Base-by-base conservation (phyloP, 768 basidiomycete genomes). In the Goffeauzyma gilvescens region DNA sequence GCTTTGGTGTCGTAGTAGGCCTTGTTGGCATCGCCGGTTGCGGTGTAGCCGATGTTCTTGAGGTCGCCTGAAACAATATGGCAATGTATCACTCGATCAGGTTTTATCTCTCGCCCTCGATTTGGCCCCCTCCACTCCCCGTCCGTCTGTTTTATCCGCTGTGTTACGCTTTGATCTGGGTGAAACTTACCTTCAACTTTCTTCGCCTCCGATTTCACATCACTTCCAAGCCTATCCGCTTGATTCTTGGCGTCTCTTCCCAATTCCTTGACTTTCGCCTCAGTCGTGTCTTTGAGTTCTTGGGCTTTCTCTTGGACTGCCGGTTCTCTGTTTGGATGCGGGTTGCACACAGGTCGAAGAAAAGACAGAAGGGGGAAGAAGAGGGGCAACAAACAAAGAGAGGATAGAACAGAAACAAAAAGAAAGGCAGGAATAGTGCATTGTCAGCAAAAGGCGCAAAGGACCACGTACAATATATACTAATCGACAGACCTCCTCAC, bases 1-100 rank as follows among this genome's bases (percentile, higher is more conserved):
- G 41, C 25, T 36, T 48, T 41, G 23, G 36, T 36, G 38, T 48
- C 46, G 38, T 41, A 41, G 22, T 26, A 35, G 5, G 46, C 46
- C 4, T 41, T 41, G 28, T 42, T 42, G 4, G 36, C 35, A 26
- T 48, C 25, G 1, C 46, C 46, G 2, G 23, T n/a, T 10, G 36
- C 36, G 17, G 46, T 36, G 35, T 48, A 17, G 5, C 25, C 30
- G 4, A 34, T 20, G 41, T 48, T 48, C 23, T 48, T 35, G 27
- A 36, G 12, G 41, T 48, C 46, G 2, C 46, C 46, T 13, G 33
- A 38, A 23, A 48, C n/a, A n/a, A n/a, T n/a, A n/a, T n/a, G n/a
- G n/a, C n/a, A n/a, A n/a, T n/a, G n/a, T n/a, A n/a, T n/a, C n/a
- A n/a, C n/a, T n/a, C n/a, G n/a, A n/a, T n/a, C n/a, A n/a, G n/a